Base-by-base conservation (phyloP, 805 yeast species). In the Vanderwaltozyma polyspora region DNA sequence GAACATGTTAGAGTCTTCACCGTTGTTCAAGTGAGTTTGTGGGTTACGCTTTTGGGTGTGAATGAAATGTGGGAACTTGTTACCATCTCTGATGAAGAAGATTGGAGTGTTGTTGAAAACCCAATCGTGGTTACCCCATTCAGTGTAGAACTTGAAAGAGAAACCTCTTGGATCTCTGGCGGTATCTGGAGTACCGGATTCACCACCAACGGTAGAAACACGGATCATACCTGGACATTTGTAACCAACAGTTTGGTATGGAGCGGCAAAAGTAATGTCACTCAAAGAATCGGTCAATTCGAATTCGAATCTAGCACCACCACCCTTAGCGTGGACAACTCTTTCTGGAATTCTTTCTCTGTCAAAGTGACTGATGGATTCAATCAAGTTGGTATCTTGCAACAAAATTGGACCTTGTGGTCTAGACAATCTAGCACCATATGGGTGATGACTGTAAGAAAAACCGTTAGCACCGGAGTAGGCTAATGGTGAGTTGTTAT, bases 1-100 rank as follows among this genome's bases (percentile, higher is more conserved):
- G 51, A 65, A 67, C 56, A 60, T 58, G 41, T 69, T 59, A 16
- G 75, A 63, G 45, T 75, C 79, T 15, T 38, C 39, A 18, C 40
- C 44, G 21, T 48, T 52, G 23, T 67, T 68, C 48, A 74, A 56
- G 45, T 70, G 67, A 15, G 43, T 41, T 25, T 38, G 72, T 15
- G 93, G 91, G 63, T 79, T 70, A 64, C 93, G 72, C 74, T 83
- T 82, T 60, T 84, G 94, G 15, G 94, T 79, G 62, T 84, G 94
- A 53, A 83, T 83, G 53, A 83, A 82, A 52, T 77, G 83, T 31
- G 93, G 91, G 66, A 83, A 84, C 65, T 84, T 82, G 39, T 77
- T 66, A 26, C 52, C 56, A 57, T 84, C 93, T 64, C 94, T 75
- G 43, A 83, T 62, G 64, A 83, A 83, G 62, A 83, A 83, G 37